Base-by-base conservation (phyloP, 2,329 filamentous ascomycete species). In the Cladophialophora bantiana region DNA sequence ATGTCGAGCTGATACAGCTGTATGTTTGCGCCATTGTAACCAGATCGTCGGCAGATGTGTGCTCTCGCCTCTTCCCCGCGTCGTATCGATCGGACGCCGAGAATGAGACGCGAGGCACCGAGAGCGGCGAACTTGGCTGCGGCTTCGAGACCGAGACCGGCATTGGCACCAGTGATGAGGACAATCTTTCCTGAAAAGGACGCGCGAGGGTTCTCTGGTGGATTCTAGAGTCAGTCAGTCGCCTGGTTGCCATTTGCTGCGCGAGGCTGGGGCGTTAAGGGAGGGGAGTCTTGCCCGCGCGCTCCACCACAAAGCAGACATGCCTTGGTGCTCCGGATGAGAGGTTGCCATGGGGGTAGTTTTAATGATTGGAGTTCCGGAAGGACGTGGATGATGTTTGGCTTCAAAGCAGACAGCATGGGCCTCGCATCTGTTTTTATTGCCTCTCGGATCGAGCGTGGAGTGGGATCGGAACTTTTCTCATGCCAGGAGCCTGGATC, bases 1-100 rank as follows among this genome's bases (percentile, higher is more conserved):
- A 84, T 75, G 68, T 84, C 81, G 1, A 84, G 74, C 6, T 74
- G 72, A 81, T 82, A 83, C 5, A 83, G 80, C 15, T 62, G 34
- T 10, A 56, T 31, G 13, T 77, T 75, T 20, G 65, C 58, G 7
- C 40, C 57, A 12, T 64, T 63, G 65, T 48, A 68, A 45, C 81
- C 76, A 15, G 82, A 68, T 26, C 55, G 50, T 48, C 48, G 7
- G 60, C 78, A 76, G 55, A 84, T 80, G 50, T 77, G 73, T 6
- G 70, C 64, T 52, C 76, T 77, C 0, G 83, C 83, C 0, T 72
- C 74, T 68, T 83, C 77, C 56, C 82, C 82, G 60, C 83, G 83
- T 10, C 75, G 71, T 9, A 74, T 13, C 31, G 68, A 77, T 32
- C 83, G 80, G 32, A 81, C 79, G 6, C 79, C 80, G 15, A 84